phyloP scores from a whole-genome alignment of 371 early-diverging fungal genomes.

The Syncephalastrum monosporum region DNA sequence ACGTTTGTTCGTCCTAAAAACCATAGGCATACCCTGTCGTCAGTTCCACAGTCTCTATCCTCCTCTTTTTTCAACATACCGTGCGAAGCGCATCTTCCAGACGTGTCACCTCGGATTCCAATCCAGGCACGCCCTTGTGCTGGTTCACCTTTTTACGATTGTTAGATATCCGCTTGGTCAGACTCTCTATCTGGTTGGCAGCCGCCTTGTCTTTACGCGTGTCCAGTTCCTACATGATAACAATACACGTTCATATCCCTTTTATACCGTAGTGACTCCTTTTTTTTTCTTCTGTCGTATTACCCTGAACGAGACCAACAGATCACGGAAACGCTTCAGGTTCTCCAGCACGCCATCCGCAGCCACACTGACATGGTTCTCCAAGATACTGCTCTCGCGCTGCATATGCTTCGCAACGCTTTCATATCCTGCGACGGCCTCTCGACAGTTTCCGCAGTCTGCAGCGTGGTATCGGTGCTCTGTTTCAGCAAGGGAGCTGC shows the following conservation, averaged over 20 bases:
- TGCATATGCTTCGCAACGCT: constrained; percentile 63
- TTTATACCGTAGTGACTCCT: too few species aligned
- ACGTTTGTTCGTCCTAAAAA: constrained; percentile 92
- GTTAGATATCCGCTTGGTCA: constrained; percentile 30
- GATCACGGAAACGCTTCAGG: constrained; percentile 68
- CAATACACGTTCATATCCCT: neutral
- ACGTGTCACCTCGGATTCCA: constrained; percentile 41
- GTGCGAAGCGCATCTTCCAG: constrained; percentile 33
- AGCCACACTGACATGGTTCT: constrained; percentile 43
- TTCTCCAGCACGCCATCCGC: constrained; percentile 63
- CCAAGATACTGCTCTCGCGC: constrained; percentile 48
- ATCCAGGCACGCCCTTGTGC: constrained; percentile 42
- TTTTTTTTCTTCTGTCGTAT: neutral
- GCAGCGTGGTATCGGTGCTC: constrained; percentile 62
- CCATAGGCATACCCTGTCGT: constrained; percentile 13
- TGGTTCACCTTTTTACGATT: constrained; percentile 43
- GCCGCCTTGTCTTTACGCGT: constrained; percentile 34
- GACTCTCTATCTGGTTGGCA: constrained; percentile 34
- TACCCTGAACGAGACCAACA: constrained; percentile 65
- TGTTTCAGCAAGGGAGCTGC: constrained; percentile 51
- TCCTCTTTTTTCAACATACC: constrained; percentile 18
- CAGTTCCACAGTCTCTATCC: constrained; percentile 37
- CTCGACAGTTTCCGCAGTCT: constrained; percentile 61
- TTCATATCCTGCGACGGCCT: constrained; percentile 57
- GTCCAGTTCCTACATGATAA: constrained; percentile 23